A percentile compares a stretch with the other conserved stretches of the same genome.
Conservation (phyloP, 192 early-diverging fungal species). For the Coemansia sp. region DNA sequence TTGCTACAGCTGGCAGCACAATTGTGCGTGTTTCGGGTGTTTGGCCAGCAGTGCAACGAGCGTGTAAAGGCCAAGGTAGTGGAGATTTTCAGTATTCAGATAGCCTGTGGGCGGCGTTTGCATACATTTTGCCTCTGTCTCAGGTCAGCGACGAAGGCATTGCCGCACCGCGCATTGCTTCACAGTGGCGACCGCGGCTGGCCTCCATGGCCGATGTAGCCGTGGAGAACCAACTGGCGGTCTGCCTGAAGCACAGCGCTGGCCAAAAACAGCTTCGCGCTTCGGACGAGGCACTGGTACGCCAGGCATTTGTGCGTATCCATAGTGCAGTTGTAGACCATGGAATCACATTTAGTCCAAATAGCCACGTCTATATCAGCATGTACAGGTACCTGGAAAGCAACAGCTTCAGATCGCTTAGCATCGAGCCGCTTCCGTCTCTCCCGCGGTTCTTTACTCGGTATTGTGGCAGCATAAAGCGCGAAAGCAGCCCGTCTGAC, state of each 20-base stretch:
- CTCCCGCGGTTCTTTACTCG: conserved; percentile 54
- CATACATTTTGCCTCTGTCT: conserved; percentile 21
- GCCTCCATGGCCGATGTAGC: conserved; percentile 25
- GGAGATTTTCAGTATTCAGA: not conserved
- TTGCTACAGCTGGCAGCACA: not conserved
- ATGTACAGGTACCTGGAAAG: conserved; percentile 41
- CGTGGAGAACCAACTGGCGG: conserved; percentile 16
- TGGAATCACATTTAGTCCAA: conserved; percentile 8
- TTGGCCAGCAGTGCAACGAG: conserved; percentile 18
- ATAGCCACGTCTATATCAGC: conserved; percentile 31
- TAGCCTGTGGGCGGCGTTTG: conserved; percentile 34
- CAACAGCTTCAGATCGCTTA: conserved; percentile 35
- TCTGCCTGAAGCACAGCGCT: conserved; percentile 1
- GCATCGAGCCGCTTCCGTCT: conserved; percentile 49
- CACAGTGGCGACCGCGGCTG: conserved; percentile 15
- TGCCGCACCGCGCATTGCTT: conserved; percentile 28
- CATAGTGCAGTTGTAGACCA: conserved; percentile 21
- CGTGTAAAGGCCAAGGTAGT: not conserved
- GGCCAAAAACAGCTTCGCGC: conserved; percentile 5
- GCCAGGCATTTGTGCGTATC: conserved; percentile 40
- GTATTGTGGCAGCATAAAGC: conserved; percentile 21
- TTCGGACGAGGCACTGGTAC: conserved; percentile 27
- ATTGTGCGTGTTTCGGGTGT: conserved; percentile 3
- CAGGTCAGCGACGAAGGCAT: conserved; percentile 48
- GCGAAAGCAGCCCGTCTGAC: conserved; percentile 17